phyloP scores from a whole-genome alignment of 495 filamentous ascomycete genomes.

The Letharia columbiana region DNA sequence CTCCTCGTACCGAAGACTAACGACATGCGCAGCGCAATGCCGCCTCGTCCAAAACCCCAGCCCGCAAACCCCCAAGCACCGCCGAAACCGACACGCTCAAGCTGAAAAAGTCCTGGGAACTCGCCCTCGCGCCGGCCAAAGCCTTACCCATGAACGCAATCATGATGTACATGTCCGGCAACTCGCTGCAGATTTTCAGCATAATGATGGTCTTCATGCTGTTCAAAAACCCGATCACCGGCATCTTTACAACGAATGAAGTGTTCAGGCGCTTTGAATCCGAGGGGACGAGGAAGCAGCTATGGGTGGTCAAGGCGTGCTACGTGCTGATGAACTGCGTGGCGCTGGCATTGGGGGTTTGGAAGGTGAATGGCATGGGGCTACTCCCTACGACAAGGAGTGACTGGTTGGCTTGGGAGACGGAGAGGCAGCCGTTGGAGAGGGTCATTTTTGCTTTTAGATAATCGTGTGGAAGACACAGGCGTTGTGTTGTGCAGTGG shows the following conservation, averaged over 20 bases:
- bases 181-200: slow-evolving; percentile 95
- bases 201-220: slow-evolving; percentile 99
- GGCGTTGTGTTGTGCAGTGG: not conserved
- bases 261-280: slow-evolving; percentile 86
- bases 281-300: slow-evolving; percentile 58
- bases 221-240: slow-evolving; percentile 91
- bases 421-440: slow-evolving; percentile 66
- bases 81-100: slow-evolving; percentile 91
- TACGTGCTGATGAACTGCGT: slow-evolving; percentile 83
- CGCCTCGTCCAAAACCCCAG: slow-evolving; percentile 33
- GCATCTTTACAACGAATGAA: slow-evolving; percentile 65
- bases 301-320: slow-evolving; percentile 72
- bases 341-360: slow-evolving; percentile 76
- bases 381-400: slow-evolving; percentile 88
- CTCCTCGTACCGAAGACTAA: slow-evolving; percentile 17
- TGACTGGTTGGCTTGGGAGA: slow-evolving; percentile 95
- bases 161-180: slow-evolving; percentile 99
- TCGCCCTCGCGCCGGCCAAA: slow-evolving; percentile 90
- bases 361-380: slow-evolving; percentile 97
- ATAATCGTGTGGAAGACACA: slow-evolving; percentile 3
- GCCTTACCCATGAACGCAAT: slow-evolving; percentile 94
- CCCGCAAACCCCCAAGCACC: slow-evolving; percentile 53
- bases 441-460: slow-evolving; percentile 52
- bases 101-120: slow-evolving; percentile 98
- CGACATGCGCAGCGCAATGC: slow-evolving; percentile 36